Conservation (phyloP, 345 rosid species). For the Litchi chinensis region DNA sequence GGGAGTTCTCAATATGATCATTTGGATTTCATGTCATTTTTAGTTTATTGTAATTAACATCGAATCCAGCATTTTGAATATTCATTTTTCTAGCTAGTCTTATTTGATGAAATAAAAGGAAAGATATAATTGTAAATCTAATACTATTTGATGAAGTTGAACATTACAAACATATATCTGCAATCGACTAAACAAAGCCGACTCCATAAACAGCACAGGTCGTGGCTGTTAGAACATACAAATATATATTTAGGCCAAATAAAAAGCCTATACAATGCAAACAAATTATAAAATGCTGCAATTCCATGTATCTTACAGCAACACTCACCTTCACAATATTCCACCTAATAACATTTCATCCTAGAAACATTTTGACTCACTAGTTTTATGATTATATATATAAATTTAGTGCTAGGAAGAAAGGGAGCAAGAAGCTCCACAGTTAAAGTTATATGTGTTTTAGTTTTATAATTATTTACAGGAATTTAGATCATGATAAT, state of each 20-base stretch:
- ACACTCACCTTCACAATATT: constrained; percentile 8
- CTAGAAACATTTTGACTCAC: constrained; percentile 11
- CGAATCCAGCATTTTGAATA: background rate
- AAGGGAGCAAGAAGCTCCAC: constrained; percentile 22
- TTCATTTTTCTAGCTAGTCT: background rate
- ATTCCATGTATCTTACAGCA: constrained; percentile 18
- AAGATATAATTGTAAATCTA: constrained; percentile 16
- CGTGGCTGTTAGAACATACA: constrained; percentile 2
- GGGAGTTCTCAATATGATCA: no score
- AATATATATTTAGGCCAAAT: background rate
- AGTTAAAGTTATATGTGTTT: constrained; percentile 26
- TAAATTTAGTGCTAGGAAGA: constrained; percentile 19
- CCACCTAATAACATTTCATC: background rate
- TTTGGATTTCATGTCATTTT: background rate
- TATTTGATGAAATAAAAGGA: no score
- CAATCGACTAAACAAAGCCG: constrained; percentile 20
- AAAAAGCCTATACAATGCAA: constrained; percentile 25
- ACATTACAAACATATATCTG: constrained; percentile 18
- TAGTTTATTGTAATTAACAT: background rate
- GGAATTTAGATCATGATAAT: constrained; percentile 27
- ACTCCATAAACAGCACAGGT: constrained; percentile 18
- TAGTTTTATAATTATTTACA: constrained; percentile 44
- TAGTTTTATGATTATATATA: constrained; percentile 4
- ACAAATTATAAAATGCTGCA: constrained; percentile 18
- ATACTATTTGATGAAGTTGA: constrained; percentile 20